Base-by-base conservation (phyloP, 768 basidiomycete genomes). In the Tephrocybe sp. region DNA sequence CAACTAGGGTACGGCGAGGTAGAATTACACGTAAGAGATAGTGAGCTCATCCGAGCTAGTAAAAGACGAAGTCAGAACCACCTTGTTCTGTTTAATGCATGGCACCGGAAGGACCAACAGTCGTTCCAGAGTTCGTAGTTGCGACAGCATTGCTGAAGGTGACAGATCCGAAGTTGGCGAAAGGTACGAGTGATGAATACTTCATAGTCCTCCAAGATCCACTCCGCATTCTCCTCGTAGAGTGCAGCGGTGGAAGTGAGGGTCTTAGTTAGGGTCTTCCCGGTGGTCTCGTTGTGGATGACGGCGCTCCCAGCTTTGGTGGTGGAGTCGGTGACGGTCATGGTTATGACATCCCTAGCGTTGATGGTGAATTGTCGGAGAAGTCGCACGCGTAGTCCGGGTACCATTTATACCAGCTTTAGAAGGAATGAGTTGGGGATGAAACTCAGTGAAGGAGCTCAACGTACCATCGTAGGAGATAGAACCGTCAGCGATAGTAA, bases 121-220 rank as follows among this genome's bases (percentile, higher is more conserved):
- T 43, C 35, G 45, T 51, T 47, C 66, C 66, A n/a, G 63, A 59
- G 25, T 31, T 16, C 12, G 61, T 62, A 5, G 54, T 57, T 3
- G 69, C 69, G n/a, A 53, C 48, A 19, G 66, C 68, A 44, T 55
- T 57, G 28, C 63, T 68, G 61, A 72, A 72, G 28, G 63, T 65
- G 54, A 70, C 67, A 22, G 65, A 66, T 56, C 67, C 67, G 37
- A 67, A 72, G 66, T 70, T 65, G 35, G 70, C 65, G 47, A 72
- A 65, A 21, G 67, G 65, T n/a, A 72, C 70, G 9, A 61, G 75
- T 3, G 34, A 35, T 11, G 31, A 15, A 18, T 22, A 41, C 49
- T 40, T 57, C 54, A 66, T 64, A 72, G 48, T 70, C 69, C 58
- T 70, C 69, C 21, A 70, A 66, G 48, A 70, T 69, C 69, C 69